Evolutionary conservation across 2,329 filamentous ascomycete genomes (phyloP), one percentile per base, ranked within the genome.

Genomic region (Colletotrichum sp.): DNA sequence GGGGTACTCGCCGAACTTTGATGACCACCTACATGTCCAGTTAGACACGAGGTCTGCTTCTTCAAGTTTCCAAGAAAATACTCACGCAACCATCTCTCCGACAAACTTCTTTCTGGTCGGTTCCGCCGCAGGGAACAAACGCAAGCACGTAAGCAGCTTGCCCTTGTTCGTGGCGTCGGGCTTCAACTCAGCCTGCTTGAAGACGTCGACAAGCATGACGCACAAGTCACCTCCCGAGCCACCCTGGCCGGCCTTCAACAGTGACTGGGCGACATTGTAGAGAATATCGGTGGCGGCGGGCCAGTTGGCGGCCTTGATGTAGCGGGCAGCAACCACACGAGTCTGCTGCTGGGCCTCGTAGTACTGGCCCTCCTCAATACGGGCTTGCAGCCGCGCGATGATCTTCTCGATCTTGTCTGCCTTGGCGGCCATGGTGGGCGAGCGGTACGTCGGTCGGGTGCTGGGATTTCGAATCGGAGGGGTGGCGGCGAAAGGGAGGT

Each of bases 291-390:
- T 93, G 64, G 98, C 97, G 15, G 95, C 94, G 79, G 90, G 85
- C 91, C 95, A 98, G 90, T 96, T 96, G 77, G 91, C 88, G 59
- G 94, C 90, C 88, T 99, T 99, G 84, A 96, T 93, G 87, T 99
- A 98, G 74, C 98, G 96, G 52, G 95, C 94, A 77, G 96, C 96
- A 80, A 98, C 96, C 71, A 98, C 96, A 78, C 97, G 95, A 79
- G 98, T 95, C 88, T 99, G 97, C 86, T 99, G 97, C 87, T 99
- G 96, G 75, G 97, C 97, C 90, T 99, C 97, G 88, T 99, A 99
- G 90, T 92, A 98, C 84, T 97, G 94, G 82, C 96, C 96, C 85
- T 98, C 95, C 79, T 92, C 90, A 85, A 98, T 98, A 86, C 95
- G 96, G 86, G 94, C 90, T 87, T 96, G 95, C 84, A 98, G 93